Evolutionary conservation across 2,329 filamentous ascomycete genomes (phyloP).

Genomic region (Ophiosphaerella korrae): DNA sequence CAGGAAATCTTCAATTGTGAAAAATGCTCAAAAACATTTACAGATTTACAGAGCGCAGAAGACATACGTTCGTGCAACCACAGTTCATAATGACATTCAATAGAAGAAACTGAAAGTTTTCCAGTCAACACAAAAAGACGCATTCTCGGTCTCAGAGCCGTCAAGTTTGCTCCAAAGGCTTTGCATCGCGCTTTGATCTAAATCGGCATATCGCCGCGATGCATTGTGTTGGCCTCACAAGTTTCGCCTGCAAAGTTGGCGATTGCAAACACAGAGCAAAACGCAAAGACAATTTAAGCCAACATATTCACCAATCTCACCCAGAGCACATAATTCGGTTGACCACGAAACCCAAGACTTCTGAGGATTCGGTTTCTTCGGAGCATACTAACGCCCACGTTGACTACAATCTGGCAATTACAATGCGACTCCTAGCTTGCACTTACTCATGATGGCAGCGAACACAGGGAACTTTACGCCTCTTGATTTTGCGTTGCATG

Average conservation of each 20-base stretch:
- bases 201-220: constrained; percentile 2
- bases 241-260: not conserved
- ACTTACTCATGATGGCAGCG: constrained; percentile 5
- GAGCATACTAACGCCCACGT: no score
- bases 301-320: constrained; percentile 2
- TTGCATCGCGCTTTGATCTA: constrained; percentile 9
- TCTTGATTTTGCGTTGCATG: not conserved
- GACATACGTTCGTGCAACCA: not conserved
- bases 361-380: no score
- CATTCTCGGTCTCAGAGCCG: constrained; percentile 10
- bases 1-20: not conserved
- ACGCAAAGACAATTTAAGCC: constrained; percentile 14
- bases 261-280: not conserved
- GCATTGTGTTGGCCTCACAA: constrained; percentile 9
- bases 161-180: constrained; percentile 1
- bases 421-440: not conserved
- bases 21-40: not conserved
- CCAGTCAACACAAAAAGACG: constrained; percentile 15
- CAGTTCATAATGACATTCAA: no score
- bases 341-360: not conserved
- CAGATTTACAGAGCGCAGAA: not conserved
- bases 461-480: constrained; percentile 1
- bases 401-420: no score
- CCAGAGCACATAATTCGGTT: not conserved
- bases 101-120: no score